These are phyloP conservation scores for Clavulina sp. DNA, from an alignment of 768 basidiomycete genomes.

Conservation along the genomic window DNA sequence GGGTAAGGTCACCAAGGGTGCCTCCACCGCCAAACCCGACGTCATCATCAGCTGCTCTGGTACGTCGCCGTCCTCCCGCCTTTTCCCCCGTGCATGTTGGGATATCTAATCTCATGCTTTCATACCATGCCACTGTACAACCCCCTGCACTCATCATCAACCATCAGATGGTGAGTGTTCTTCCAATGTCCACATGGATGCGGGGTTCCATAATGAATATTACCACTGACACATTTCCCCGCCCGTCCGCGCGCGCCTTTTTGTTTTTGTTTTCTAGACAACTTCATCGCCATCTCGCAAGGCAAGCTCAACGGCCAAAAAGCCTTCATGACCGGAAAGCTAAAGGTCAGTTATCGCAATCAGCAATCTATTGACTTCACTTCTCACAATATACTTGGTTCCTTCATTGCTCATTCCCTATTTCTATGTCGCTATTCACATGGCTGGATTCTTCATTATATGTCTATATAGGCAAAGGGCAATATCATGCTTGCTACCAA, in stretches of 20 bases:
- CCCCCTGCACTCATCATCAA: background rate
- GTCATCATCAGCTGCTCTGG: constrained; percentile 58
- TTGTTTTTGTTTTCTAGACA: background rate
- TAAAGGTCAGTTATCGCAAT: constrained; percentile 53
- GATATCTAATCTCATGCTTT: background rate
- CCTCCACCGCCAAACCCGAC: constrained; percentile 49
- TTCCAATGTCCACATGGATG: background rate
- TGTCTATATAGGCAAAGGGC: constrained; percentile 36
- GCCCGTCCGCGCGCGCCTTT: background rate
- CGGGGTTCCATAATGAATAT: too few relatives aligned
- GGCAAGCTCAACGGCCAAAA: constrained; percentile 72
- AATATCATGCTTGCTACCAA: constrained; percentile 93
- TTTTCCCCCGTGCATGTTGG: background rate
- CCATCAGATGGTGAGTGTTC: background rate
- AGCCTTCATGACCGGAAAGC: constrained; percentile 88
- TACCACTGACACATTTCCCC: too few relatives aligned
- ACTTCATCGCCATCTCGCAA: background rate
- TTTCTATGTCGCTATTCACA: too few relatives aligned
- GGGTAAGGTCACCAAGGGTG: constrained; percentile 58
- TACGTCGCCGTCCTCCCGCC: constrained; percentile 11
- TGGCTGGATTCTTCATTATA: background rate
- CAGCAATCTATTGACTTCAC: too few relatives aligned
- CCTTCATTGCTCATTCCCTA: too few relatives aligned
- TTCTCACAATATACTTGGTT: too few relatives aligned
- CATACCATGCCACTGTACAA: background rate